These are phyloP conservation scores for Ettlia oleoabundans DNA, from an alignment of 139 green algal species.

Conservation along the genomic window DNA sequence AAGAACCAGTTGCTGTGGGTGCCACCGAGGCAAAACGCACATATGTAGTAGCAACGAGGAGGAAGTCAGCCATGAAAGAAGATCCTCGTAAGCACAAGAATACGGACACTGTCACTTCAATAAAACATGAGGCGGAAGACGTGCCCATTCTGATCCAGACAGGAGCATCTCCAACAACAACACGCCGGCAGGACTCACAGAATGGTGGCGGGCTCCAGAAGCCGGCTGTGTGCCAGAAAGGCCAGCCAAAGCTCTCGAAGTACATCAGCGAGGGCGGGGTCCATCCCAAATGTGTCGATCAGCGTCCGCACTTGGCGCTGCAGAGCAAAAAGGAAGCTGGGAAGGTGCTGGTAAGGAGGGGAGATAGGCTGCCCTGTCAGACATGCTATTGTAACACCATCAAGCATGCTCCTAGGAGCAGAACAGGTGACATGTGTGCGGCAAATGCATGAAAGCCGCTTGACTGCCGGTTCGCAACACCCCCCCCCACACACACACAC, in stretches of 20 bases:
- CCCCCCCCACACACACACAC: background rate
- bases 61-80: too few relatives aligned
- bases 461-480: too few relatives aligned
- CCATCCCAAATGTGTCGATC: background rate
- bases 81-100: too few relatives aligned
- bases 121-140: background rate
- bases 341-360: background rate
- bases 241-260: conserved; percentile 38
- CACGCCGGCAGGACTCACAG: background rate
- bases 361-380: background rate
- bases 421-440: too few relatives aligned
- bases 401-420: too few relatives aligned
- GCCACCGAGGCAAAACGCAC: too few relatives aligned
- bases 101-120: too few relatives aligned
- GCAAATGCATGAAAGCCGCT: too few relatives aligned
- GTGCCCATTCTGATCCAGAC: background rate
- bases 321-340: background rate
- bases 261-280: background rate
- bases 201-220: conserved; percentile 6
- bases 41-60: too few relatives aligned
- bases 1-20: too few relatives aligned
- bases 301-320: conserved; percentile 28
- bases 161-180: background rate
- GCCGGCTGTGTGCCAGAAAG: conserved; percentile 3
- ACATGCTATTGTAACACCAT: background rate